Evolutionary conservation across 1,139 yeast genomes (phyloP), one percentile per base, ranked within the genome.

Genomic region (Geotrichum restrictum): DNA sequence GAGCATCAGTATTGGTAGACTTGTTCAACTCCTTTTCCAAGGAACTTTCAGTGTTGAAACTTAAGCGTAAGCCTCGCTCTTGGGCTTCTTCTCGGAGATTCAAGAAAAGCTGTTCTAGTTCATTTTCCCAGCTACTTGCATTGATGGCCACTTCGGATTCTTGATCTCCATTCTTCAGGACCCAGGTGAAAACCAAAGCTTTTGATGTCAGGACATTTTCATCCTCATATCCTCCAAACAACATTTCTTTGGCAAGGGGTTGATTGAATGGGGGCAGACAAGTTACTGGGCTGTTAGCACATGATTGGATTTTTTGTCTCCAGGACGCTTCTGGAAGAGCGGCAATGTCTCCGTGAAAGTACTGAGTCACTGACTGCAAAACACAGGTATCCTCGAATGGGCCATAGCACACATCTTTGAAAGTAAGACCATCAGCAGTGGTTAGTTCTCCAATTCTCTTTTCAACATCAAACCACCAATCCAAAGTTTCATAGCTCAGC

Each of bases 211-310:
- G 64, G 0, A 84, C 77, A 63, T 81, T 75, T 13, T 69, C 67
- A 24, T 71, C 74, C 19, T 57, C 53, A 56, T 68, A 70, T 1
- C 81, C 82, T 18, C 88, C 88, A 66, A 93, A 87, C 7, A 93
- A 66, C 29, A 88, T 60, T 48, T 83, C 80, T 39, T 82, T 80
- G 58, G 83, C 84, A 58, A 93, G 72, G 0, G 98, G 98, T 66
- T 89, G 97, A 64, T 88, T 96, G 69, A 91, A 93, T 0, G 83
- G 71, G 0, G 98, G 98, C 42, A 93, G 72, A 65, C 98, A 93
- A 58, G 81, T 84, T 1, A 93, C 97, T 0, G 98, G 98, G 1
- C 89, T 80, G 14, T 76, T 73, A 0, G 95, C 77, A 65, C 98
- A 93, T 2, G 69, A 65, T 51, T 71, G 64, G 13, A 91, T 65